Percentiles rank a stretch among this genome's conserved stretches.
These are phyloP conservation scores for Mycena vitilis DNA, from an alignment of 768 basidiomycete genomes.

Conservation along the genomic window DNA sequence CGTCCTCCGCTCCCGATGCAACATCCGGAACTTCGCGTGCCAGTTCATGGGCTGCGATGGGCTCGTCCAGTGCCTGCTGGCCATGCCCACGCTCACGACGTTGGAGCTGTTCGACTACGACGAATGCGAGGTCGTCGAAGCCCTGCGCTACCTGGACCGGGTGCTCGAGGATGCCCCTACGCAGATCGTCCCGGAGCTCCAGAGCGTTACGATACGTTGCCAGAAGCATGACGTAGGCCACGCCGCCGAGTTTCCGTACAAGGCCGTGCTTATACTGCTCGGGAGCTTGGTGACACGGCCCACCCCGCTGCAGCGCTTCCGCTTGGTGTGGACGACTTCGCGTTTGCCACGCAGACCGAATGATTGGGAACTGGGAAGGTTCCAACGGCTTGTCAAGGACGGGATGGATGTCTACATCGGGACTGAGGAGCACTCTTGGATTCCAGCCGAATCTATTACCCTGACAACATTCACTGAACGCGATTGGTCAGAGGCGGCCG, in stretches of 20 bases:
- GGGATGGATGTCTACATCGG: constrained; percentile 21
- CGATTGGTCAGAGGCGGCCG: too few relatives aligned
- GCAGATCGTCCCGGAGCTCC: not conserved
- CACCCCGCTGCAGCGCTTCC: not conserved
- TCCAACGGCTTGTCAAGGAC: not conserved
- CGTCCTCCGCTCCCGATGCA: not conserved
- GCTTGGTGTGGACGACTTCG: constrained; percentile 16
- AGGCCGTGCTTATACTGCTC: constrained; percentile 3
- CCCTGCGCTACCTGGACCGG: constrained; percentile 14
- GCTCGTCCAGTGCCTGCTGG: not conserved
- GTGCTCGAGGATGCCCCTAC: not conserved
- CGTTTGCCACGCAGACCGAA: constrained; percentile 18
- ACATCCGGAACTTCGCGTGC: constrained; percentile 5
- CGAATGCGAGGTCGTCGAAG: not conserved
- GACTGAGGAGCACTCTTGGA: constrained; percentile 7
- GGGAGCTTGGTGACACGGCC: not conserved
- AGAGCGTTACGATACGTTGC: constrained; percentile 12
- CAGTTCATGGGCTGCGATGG: not conserved
- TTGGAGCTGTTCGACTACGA: constrained; percentile 16
- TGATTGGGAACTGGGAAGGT: not conserved
- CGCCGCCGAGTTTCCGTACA: constrained; percentile 18
- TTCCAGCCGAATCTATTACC: too few relatives aligned
- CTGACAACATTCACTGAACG: too few relatives aligned
- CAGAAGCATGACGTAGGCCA: not conserved
- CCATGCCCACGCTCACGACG: constrained; percentile 11